phyloP scores from a whole-genome alignment of 805 yeast species.

The Lipomyces chichibuensis region DNA sequence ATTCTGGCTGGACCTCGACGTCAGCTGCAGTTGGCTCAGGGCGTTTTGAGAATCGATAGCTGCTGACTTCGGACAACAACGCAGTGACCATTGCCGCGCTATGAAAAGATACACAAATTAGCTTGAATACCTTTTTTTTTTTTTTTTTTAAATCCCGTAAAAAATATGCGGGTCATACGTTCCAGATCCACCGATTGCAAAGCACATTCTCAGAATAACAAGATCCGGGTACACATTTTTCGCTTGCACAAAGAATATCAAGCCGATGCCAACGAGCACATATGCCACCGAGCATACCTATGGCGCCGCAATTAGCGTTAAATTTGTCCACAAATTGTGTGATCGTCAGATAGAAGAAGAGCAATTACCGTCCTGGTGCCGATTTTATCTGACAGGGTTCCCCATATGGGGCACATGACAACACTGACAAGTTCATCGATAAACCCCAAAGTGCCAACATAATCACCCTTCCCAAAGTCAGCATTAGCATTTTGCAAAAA shows the following conservation, averaged over 20 bases:
- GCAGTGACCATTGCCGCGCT: constrained; percentile 64
- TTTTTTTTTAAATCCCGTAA: no score
- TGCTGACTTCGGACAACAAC: constrained; percentile 53
- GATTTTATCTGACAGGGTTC: constrained; percentile 62
- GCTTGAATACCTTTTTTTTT: neutral
- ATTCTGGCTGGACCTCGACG: neutral
- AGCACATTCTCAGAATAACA: constrained; percentile 55
- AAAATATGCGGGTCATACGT: constrained; percentile 20
- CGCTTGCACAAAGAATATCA: constrained; percentile 56
- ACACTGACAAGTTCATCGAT: constrained; percentile 64
- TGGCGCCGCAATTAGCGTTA: neutral
- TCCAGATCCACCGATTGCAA: constrained; percentile 62
- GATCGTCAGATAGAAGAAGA: neutral
- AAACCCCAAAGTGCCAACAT: constrained; percentile 55
- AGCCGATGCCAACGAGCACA: constrained; percentile 51
- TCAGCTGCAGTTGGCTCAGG: neutral
- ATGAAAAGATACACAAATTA: neutral
- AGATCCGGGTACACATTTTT: constrained; percentile 54
- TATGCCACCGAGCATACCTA: constrained; percentile 51
- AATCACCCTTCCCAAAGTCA: constrained; percentile 45
- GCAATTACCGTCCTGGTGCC: constrained; percentile 57
- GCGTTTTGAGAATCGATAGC: constrained; percentile 11
- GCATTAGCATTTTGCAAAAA: neutral
- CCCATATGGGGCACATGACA: constrained; percentile 60
- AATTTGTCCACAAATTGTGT: neutral